Conservation (phyloP, 257 asterid species). For the Lavandula angustifolia region DNA sequence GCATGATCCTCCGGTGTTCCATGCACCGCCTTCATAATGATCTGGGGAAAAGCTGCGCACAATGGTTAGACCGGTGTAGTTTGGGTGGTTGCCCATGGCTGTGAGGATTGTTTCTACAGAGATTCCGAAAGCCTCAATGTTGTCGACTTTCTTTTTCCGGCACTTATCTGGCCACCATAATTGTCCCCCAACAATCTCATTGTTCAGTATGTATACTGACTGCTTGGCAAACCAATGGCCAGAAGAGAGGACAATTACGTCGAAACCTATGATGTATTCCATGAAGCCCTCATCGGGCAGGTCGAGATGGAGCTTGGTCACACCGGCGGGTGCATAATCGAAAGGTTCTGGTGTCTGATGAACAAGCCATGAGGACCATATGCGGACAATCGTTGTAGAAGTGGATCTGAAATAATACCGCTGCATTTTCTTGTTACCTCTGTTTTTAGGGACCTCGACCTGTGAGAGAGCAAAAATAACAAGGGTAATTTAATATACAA, state of each 20-base stretch:
- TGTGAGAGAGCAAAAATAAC: conserved; percentile 33
- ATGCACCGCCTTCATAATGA: conserved; percentile 89
- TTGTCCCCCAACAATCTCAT: conserved; percentile 89
- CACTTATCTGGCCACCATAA: conserved; percentile 87
- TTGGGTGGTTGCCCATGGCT: conserved; percentile 69
- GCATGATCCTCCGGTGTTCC: conserved; percentile 98
- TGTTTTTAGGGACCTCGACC: conserved; percentile 87
- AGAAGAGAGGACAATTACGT: conserved; percentile 82
- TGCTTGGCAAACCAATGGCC: conserved; percentile 99
- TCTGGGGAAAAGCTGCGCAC: conserved; percentile 86
- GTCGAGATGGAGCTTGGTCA: conserved; percentile 81
- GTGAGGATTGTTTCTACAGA: conserved; percentile 83
- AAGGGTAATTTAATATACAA: conserved; percentile 2
- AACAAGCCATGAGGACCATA: conserved; percentile 99
- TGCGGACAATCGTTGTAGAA: conserved; percentile 78
- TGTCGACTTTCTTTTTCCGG: conserved; percentile 51
- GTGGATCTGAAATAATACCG: conserved; percentile 87
- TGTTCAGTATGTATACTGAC: conserved; percentile 76
- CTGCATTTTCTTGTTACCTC: conserved; percentile 76
- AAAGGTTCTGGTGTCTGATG: conserved; percentile 70
- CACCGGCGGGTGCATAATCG: conserved; percentile 72
- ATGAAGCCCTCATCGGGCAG: conserved; percentile 81
- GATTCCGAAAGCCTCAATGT: conserved; percentile 74
- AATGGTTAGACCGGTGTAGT: conserved; percentile 81
- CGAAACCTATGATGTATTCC: conserved; percentile 59